Evolutionary conservation across 768 basidiomycete species (phyloP).

Genomic region (Amanita polypyramis): DNA sequence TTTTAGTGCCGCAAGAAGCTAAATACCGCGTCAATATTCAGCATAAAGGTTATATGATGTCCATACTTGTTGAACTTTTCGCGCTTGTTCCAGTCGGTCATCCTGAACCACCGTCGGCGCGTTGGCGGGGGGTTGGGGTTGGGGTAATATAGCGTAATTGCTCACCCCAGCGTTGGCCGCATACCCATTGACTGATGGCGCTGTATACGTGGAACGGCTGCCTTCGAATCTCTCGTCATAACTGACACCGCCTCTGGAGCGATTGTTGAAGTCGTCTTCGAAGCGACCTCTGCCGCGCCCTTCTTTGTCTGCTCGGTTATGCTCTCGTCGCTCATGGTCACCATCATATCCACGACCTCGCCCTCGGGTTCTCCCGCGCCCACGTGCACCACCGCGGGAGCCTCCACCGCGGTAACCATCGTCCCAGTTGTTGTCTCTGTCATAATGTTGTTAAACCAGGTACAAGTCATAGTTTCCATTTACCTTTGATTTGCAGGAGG

Average conservation of each 20-base stretch:
- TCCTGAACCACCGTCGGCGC: slow-evolving; percentile 35
- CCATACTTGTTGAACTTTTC: slow-evolving; percentile 67
- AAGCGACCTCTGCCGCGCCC: slow-evolving; percentile 29
- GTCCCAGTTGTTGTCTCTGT: slow-evolving; percentile 40
- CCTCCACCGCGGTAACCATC: slow-evolving; percentile 18
- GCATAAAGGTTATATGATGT: background rate
- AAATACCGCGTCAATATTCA: background rate
- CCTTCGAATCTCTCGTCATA: slow-evolving; percentile 33
- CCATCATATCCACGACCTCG: slow-evolving; percentile 30
- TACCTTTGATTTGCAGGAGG: slow-evolving; percentile 35
- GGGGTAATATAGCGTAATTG: slow-evolving; percentile 20
- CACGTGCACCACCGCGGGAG: slow-evolving; percentile 21
- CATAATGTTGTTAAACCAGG: slow-evolving; percentile 18
- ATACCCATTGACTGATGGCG: slow-evolving; percentile 19
- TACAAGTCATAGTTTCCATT: slow-evolving; percentile 8
- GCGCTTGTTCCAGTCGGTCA: slow-evolving; percentile 81
- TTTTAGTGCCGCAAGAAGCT: slow-evolving; percentile 72
- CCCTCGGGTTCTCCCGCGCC: slow-evolving; percentile 20
- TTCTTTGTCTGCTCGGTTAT: slow-evolving; percentile 36
- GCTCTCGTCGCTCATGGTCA: slow-evolving; percentile 38
- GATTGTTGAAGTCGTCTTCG: slow-evolving; percentile 30
- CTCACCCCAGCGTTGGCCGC: slow-evolving; percentile 14
- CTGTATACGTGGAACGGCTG: slow-evolving; percentile 26
- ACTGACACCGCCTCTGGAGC: slow-evolving; percentile 14
- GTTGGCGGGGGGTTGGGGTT: slow-evolving; percentile 16